Evolutionary conservation across 495 filamentous ascomycete species (phyloP), one percentile per base, ranked within the genome.

Genomic region (Lepidopterella palustris): DNA sequence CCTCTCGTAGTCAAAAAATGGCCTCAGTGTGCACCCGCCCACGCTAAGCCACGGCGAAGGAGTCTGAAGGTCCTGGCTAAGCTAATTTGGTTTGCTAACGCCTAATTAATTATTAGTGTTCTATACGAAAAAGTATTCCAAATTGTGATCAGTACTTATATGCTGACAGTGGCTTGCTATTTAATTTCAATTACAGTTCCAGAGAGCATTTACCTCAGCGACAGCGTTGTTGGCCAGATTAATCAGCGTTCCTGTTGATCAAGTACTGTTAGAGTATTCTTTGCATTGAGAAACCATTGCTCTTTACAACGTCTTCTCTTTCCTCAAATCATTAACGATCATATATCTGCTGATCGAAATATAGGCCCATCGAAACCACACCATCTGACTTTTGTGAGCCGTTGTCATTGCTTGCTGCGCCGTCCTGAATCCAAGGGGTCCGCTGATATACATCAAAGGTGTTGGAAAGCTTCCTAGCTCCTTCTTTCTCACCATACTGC

Each of bases 321-420:
- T 75, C 70, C 79, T 81, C 71, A 97, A 68, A 73, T 97, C 92
- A 76, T 98, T 98, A 2, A 98, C 81, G 60, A 88, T 81, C 93
- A 98, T 97, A 75, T 97, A 98, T 59, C 93, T 77, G 59, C 90
- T 90, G 56, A 96, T 64, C 4, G 80, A 78, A 67, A 98, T 95
- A 93, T 93, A 98, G 0, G 90, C 91, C 84, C 90, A 97, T 9
- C 93, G 82, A 69, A 97, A 98, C 93, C 93, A 98, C 35, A 87
- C 80, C 93, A 98, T 98, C 80, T 98, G 93, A 73, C 92, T 97
- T 77, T 82, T 77, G 74, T 98, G 93, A 9, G 84, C 90, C 49
- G 79, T 76, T 0, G 86, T 87, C 93, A 98, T 98, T 18, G 93
- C 93, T 45, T 74, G 77, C 76, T 89, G 85, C 45, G 88, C 93